phyloP scores from a whole-genome alignment of 306 rosid genomes.

The Begonia masoniana region DNA sequence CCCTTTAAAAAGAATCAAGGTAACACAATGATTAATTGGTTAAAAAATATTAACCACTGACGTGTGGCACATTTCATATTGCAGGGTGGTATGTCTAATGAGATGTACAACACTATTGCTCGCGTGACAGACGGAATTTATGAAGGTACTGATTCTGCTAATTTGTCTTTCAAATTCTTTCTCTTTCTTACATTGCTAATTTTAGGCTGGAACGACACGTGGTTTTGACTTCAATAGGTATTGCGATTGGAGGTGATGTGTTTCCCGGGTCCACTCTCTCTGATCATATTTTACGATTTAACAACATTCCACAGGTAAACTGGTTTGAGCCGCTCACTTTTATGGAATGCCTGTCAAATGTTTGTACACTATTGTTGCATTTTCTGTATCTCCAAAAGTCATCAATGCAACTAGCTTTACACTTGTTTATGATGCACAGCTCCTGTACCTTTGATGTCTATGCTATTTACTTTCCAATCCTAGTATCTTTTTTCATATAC shows the following conservation, averaged over 20 bases:
- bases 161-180: slow-evolving; percentile 12
- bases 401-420: background rate
- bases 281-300: slow-evolving; percentile 93
- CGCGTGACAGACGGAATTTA: slow-evolving; percentile 96
- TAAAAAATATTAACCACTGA: too few relatives aligned
- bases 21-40: too few relatives aligned
- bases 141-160: slow-evolving; percentile 44
- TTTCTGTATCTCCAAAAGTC: background rate
- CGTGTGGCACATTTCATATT: slow-evolving; percentile 9
- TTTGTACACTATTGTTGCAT: background rate
- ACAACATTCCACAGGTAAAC: slow-evolving; percentile 90
- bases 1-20: too few relatives aligned
- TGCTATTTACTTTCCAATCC: too few relatives aligned
- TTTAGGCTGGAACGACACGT: too few relatives aligned
- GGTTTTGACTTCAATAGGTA: slow-evolving; percentile 36
- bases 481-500: too few relatives aligned
- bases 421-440: too few relatives aligned
- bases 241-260: slow-evolving; percentile 99
- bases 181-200: slow-evolving; percentile 7
- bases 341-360: slow-evolving; percentile 7
- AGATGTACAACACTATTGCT: slow-evolving; percentile 74
- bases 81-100: slow-evolving; percentile 99
- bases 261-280: slow-evolving; percentile 98
- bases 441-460: too few relatives aligned
- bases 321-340: slow-evolving; percentile 9